Evolutionary conservation across 2,329 filamentous ascomycete species (phyloP), one percentile per base, ranked within the genome.

Genomic region (Pochonia chlamydosporia): DNA sequence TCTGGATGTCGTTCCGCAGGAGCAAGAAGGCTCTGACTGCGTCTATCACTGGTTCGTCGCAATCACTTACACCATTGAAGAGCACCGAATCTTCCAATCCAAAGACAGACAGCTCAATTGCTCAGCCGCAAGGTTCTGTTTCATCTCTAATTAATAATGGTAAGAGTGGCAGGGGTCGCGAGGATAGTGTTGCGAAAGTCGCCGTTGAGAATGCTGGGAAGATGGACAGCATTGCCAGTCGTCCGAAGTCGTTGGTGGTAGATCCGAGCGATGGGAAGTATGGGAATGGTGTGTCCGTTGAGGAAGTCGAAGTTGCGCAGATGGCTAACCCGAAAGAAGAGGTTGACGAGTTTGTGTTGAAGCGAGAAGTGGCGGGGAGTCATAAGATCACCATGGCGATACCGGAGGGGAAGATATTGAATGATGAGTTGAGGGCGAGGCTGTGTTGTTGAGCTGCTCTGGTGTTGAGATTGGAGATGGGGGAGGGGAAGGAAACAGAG

Each of bases 1-100:
- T 49, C 36, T 46, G 47, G 47, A 31, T 39, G 37, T 21, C 26
- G 4, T 21, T n/a, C 13, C 41, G 8, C 13, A 25, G 18, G 26
- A 39, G 35, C 35, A 39, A 39, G 31, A 41, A 9, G 43, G 35
- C 35, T 5, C 11, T 21, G 5, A 11, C 35, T 2, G 35, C 35
- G n/a, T n/a, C 35, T 5, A 20, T 23, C 35, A 14, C 35, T 8
- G 35, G 18, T 4, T 39, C 35, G 33, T 36, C 16, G 16, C 4
- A 18, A 5, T 18, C 16, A 16, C 42, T 14, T 21, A 44, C 28
- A 48, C 33, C 8, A 2, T 2, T 6, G n/a, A 10, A 35, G 5
- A 18, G 31, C n/a, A 35, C 6, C 11, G n/a, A 18, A 14, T 9
- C n/a, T 7, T n/a, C n/a, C n/a, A 18, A 6, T 35, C n/a, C 31